These are phyloP conservation scores for Brassica carinata DNA, from an alignment of 345 rosid species.

Conservation along the genomic window DNA sequence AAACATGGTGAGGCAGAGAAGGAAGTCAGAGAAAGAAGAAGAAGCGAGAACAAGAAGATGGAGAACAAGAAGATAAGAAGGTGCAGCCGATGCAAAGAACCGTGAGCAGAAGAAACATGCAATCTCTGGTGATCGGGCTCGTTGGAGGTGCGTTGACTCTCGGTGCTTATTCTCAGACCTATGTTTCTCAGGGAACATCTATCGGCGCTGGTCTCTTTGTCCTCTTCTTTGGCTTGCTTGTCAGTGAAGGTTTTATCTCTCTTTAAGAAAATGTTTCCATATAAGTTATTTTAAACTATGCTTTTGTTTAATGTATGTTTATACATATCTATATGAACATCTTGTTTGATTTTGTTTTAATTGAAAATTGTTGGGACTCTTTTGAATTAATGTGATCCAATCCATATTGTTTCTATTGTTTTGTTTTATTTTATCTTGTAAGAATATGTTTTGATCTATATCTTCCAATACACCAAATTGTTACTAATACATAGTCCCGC, in stretches of 20 bases:
- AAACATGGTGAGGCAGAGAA: conserved; percentile 38
- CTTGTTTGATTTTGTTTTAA: not conserved
- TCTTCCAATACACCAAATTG: not conserved
- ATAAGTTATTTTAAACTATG: not conserved
- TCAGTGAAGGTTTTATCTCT: conserved; percentile 73
- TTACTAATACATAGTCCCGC: not conserved
- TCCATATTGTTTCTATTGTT: not conserved
- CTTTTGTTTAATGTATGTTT: not conserved
- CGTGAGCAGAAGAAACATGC: conserved; percentile 50
- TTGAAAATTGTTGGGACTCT: conserved; percentile 4
- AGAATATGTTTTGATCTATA: conserved; percentile 7
- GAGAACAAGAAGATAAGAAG: conserved; percentile 32
- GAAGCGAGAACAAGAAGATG: conserved; percentile 30
- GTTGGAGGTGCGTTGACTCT: conserved; percentile 75
- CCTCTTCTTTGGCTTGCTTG: conserved; percentile 73
- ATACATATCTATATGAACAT: conserved; percentile 1
- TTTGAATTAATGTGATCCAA: conserved; percentile 1
- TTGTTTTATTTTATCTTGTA: not conserved
- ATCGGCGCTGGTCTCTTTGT: conserved; percentile 60
- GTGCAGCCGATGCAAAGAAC: conserved; percentile 26
- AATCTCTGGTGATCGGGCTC: conserved; percentile 61
- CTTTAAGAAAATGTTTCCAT: conserved; percentile 24
- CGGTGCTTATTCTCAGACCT: conserved; percentile 71
- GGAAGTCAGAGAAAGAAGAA: conserved; percentile 32
- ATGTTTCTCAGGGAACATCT: conserved; percentile 57